These are phyloP conservation scores for Terana coerulea DNA, from an alignment of 768 basidiomycete genomes.

Conservation along the genomic window DNA sequence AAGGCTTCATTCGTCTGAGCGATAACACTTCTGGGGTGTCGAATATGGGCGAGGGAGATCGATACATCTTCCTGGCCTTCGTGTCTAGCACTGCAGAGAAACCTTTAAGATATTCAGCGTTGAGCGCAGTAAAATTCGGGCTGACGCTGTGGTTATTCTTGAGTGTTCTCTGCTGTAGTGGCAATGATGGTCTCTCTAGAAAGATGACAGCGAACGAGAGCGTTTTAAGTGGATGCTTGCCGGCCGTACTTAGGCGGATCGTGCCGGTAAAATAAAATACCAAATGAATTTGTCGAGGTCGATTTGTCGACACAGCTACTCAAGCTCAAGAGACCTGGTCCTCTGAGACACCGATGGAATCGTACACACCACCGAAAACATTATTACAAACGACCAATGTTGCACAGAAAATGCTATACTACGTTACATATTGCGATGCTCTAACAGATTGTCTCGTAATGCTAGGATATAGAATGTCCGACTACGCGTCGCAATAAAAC, in stretches of 20 bases:
- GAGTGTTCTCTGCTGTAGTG: no score
- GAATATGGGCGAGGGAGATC: constrained; percentile 54
- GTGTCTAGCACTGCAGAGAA: constrained; percentile 1
- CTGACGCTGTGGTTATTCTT: no score
- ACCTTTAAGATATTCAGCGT: no score
- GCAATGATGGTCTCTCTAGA: no score
- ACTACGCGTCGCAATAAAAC: constrained; percentile 46
- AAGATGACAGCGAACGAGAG: constrained; percentile 1
- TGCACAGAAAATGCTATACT: constrained; percentile 22
- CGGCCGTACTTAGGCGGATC: neutral
- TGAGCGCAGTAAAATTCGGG: no score
- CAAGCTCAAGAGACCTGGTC: no score
- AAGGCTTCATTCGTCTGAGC: constrained; percentile 67
- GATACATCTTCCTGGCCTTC: constrained; percentile 40
- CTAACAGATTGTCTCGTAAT: constrained; percentile 68
- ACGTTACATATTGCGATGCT: constrained; percentile 58
- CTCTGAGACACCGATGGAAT: no score
- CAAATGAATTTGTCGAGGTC: neutral
- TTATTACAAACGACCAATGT: constrained; percentile 12
- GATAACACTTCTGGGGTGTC: constrained; percentile 62
- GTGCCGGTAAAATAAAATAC: constrained; percentile 5
- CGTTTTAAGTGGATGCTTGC: constrained; percentile 5
- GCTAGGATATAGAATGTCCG: constrained; percentile 43
- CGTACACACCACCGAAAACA: no score
- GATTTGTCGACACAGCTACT: constrained; percentile 1